These are phyloP conservation scores for Xylaria arbuscula DNA, from an alignment of 2,329 filamentous ascomycete genomes.

Conservation along the genomic window DNA sequence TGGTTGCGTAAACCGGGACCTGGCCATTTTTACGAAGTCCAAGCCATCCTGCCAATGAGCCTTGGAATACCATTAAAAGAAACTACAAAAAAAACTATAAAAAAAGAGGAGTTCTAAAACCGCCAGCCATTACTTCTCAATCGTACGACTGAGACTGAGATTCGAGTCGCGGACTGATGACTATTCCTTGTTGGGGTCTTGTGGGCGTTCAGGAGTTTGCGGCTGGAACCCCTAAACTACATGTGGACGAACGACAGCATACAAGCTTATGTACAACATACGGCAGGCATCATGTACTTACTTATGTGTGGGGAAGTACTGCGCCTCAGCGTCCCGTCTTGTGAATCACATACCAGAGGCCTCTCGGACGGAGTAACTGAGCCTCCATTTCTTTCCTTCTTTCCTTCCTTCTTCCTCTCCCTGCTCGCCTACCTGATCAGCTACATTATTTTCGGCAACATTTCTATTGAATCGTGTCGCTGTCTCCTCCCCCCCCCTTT, in stretches of 20 bases:
- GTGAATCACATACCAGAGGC: constrained; percentile 1
- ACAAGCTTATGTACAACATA: background rate
- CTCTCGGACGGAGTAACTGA: constrained; percentile 12
- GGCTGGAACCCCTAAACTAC: constrained; percentile 19
- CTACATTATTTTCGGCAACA: background rate
- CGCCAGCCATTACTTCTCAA: constrained; percentile 10
- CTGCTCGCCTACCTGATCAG: background rate
- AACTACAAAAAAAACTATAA: background rate
- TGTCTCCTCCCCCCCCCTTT: background rate
- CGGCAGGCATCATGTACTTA: constrained; percentile 3
- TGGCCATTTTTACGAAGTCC: background rate
- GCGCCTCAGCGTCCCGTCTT: constrained; percentile 13
- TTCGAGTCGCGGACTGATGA: background rate
- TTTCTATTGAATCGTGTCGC: background rate
- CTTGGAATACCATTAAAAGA: background rate
- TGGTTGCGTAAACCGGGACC: background rate
- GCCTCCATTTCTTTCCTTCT: background rate
- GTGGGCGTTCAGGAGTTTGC: constrained; percentile 22
- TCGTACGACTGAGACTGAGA: constrained; percentile 4
- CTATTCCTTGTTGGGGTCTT: constrained; percentile 19
- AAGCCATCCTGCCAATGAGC: background rate
- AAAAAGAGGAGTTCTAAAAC: background rate
- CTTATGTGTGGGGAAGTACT: constrained; percentile 15
- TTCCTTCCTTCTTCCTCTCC: background rate
- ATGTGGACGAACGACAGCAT: constrained; percentile 10